Evolutionary conservation across 75 land plant genomes (phyloP).

Genomic region (Pinus tabuliformis): DNA sequence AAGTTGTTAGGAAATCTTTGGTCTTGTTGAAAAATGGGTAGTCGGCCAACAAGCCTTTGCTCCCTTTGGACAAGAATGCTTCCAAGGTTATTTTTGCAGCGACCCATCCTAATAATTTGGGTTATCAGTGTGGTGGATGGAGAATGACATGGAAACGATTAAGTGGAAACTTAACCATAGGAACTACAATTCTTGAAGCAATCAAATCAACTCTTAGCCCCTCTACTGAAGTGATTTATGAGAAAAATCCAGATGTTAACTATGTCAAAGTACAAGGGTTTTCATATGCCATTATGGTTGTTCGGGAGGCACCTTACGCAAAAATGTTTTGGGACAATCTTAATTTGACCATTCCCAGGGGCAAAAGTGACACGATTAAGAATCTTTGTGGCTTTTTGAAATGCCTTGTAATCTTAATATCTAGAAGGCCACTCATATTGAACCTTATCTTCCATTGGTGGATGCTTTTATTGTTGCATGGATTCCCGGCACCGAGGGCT

Average conservation of each 20-base stretch:
- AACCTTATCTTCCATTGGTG: slow-evolving; percentile 45
- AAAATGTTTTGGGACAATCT: slow-evolving; percentile 55
- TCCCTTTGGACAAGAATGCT: slow-evolving; percentile 64
- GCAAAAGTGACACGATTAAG: slow-evolving; percentile 42
- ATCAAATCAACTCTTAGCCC: too few relatives aligned
- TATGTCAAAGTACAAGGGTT: slow-evolving; percentile 27
- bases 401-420: slow-evolving; percentile 75
- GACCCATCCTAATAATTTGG: slow-evolving; percentile 72
- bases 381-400: slow-evolving; percentile 49
- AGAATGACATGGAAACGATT: too few relatives aligned
- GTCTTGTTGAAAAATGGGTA: slow-evolving; percentile 78
- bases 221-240: background rate
- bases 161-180: slow-evolving; percentile 46
- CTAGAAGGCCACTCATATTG: slow-evolving; percentile 71
- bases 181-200: slow-evolving; percentile 48
- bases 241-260: slow-evolving; percentile 33
- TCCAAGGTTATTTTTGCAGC: slow-evolving; percentile 73
- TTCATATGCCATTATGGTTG: slow-evolving; percentile 62
- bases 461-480: slow-evolving; percentile 83
- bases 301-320: slow-evolving; percentile 72
- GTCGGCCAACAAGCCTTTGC: slow-evolving; percentile 17
- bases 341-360: slow-evolving; percentile 58
- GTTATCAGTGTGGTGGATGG: slow-evolving; percentile 58
- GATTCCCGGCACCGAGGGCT: slow-evolving; percentile 79
- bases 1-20: slow-evolving; percentile 84